Conservation (phyloP, 2,329 filamentous ascomycete species). For the Drechslera avenae region DNA sequence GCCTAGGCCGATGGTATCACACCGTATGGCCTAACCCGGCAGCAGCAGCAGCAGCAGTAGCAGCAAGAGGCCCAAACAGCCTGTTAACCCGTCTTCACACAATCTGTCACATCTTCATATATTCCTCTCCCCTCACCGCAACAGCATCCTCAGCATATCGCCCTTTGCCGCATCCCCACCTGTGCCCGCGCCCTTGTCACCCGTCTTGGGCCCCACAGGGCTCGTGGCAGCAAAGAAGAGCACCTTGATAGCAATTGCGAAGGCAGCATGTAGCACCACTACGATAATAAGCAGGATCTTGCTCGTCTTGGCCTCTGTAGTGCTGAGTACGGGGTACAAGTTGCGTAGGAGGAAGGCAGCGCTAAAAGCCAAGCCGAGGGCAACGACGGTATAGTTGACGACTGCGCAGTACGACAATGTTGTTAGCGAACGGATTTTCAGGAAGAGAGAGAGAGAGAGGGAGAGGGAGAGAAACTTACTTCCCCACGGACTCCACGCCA, state of each 20-base stretch:
- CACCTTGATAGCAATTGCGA: constrained; percentile 93
- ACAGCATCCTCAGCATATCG: constrained; percentile 17
- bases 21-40: too few relatives aligned
- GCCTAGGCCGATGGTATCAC: too few relatives aligned
- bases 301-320: constrained; percentile 89
- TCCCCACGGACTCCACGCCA: constrained; percentile 85
- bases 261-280: constrained; percentile 81
- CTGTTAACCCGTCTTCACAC: too few relatives aligned
- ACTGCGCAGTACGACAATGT: constrained; percentile 51
- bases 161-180: constrained; percentile 2
- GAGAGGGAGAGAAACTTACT: constrained; percentile 47
- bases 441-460: not conserved
- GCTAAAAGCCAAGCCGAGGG: constrained; percentile 57
- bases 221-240: constrained; percentile 81
- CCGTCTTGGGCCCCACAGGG: constrained; percentile 39
- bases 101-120: too few relatives aligned
- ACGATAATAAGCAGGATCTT: constrained; percentile 86
- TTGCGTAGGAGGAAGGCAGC: constrained; percentile 49
- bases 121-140: not conserved
- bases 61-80: too few relatives aligned
- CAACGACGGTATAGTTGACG: constrained; percentile 94
- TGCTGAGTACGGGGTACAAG: constrained; percentile 77
- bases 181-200: constrained; percentile 26
- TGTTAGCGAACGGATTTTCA: too few relatives aligned
- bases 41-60: too few relatives aligned